Evolutionary conservation across 208 protist genomes (phyloP).

Genomic region (Leishmania tarentolae): DNA sequence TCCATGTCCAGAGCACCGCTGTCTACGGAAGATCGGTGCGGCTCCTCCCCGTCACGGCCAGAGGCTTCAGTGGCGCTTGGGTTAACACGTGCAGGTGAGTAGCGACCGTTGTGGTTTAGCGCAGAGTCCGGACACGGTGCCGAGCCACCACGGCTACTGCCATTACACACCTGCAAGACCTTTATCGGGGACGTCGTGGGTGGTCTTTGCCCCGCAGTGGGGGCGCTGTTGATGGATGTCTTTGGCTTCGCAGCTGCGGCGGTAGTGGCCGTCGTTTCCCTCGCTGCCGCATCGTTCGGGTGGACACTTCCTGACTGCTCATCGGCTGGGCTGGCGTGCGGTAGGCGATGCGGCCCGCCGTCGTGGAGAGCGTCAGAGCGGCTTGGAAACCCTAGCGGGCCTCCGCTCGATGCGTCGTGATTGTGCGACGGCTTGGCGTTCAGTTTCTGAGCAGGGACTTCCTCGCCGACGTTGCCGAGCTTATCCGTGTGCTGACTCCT

Average conservation of each 20-base stretch:
- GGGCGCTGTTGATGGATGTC: background rate
- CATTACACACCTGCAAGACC: background rate
- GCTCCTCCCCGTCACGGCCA: background rate
- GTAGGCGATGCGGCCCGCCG: background rate
- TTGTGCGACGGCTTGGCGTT: background rate
- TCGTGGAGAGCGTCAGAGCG: background rate
- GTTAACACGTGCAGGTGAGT: constrained; percentile 22
- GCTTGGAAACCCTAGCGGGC: background rate
- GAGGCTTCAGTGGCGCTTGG: background rate
- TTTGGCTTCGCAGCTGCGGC: constrained; percentile 1
- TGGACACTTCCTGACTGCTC: background rate
- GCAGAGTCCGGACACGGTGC: constrained; percentile 11
- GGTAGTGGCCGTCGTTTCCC: background rate
- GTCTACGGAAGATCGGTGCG: constrained; percentile 8
- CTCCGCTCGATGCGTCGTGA: background rate
- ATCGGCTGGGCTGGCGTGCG: background rate
- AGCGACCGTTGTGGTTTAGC: constrained; percentile 22
- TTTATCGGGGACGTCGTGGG: background rate
- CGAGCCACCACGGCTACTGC: background rate
- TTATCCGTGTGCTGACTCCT: constrained; percentile 18
- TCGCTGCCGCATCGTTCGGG: background rate
- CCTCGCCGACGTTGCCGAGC: constrained; percentile 22
- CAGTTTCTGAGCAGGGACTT: background rate
- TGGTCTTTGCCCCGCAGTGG: background rate
- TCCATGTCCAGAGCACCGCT: background rate